phyloP scores from a whole-genome alignment of 352 stramenopile species.

The Thraustotheca clavata region DNA sequence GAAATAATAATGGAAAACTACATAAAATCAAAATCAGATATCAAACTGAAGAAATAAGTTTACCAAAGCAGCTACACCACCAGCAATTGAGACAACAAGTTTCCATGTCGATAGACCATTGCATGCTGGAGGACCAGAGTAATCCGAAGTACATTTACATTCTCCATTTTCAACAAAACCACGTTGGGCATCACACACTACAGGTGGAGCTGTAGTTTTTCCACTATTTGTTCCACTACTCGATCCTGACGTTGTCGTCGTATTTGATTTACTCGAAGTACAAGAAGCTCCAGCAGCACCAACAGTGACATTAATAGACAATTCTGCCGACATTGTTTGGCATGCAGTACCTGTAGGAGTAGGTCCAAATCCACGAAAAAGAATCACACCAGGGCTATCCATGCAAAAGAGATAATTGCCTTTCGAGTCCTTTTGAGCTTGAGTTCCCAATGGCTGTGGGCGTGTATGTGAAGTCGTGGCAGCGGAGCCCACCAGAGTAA shows the following conservation, averaged over 20 bases:
- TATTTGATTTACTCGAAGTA: not conserved
- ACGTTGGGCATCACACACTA: conserved; percentile 1
- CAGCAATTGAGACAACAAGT: conserved; percentile 12
- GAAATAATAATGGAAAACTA: conserved; percentile 21
- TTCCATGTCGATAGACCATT: conserved; percentile 14
- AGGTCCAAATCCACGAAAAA: conserved; percentile 4
- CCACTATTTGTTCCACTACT: not conserved
- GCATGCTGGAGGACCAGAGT: conserved; percentile 7
- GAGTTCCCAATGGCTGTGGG: not conserved
- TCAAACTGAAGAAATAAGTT: not conserved
- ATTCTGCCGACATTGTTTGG: conserved; percentile 1
- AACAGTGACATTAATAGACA: conserved; percentile 3
- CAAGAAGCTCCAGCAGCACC: not conserved
- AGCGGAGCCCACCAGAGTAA: not conserved
- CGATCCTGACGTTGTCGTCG: not conserved
- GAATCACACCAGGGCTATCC: not conserved
- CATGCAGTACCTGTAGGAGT: not conserved
- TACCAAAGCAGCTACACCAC: conserved; percentile 17
- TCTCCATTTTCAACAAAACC: conserved; percentile 1
- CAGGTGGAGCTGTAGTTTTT: not conserved
- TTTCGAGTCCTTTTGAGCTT: not conserved
- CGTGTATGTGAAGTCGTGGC: not conserved
- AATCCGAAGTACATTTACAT: conserved; percentile 9
- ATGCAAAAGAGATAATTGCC: conserved; percentile 19
- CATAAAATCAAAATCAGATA: not conserved